Evolutionary conservation across 2,329 filamentous ascomycete genomes (phyloP).

Genomic region (Pseudocercospora vitis): DNA sequence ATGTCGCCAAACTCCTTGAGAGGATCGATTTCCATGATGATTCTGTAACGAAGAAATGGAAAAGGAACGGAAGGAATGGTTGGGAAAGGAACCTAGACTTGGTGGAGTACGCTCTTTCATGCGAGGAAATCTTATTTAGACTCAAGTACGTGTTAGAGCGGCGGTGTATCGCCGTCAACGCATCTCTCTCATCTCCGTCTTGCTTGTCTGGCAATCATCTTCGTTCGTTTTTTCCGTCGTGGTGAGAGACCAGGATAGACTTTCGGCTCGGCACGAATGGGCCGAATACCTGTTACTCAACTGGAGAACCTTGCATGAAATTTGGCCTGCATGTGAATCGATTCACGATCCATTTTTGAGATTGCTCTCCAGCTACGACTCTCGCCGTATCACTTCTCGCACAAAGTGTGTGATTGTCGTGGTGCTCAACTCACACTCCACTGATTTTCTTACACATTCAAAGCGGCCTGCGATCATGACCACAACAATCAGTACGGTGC

Average conservation of each 20-base stretch:
- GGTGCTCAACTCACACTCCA: not conserved
- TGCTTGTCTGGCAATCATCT: too few species aligned
- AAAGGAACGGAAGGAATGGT: too few species aligned
- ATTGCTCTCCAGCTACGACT: not conserved
- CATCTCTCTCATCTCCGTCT: too few species aligned
- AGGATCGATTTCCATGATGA: too few species aligned
- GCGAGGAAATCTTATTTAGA: too few species aligned
- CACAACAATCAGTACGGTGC: conserved; percentile 24
- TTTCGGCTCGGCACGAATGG: not conserved
- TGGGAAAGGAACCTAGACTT: too few species aligned
- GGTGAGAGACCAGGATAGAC: not conserved
- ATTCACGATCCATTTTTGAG: not conserved
- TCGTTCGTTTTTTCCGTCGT: not conserved
- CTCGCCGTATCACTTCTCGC: not conserved
- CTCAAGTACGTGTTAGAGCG: too few species aligned
- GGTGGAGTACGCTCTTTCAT: too few species aligned
- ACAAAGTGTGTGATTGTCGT: not conserved
- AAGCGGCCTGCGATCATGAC: conserved; percentile 24
- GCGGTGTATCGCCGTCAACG: too few species aligned
- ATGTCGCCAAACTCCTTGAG: too few species aligned
- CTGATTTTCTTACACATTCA: not conserved
- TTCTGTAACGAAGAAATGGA: too few species aligned
- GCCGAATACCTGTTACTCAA: not conserved
- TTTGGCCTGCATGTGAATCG: not conserved
- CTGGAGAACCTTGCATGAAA: conserved; percentile 4